Base-by-base conservation (phyloP, 345 rosid species). In the Nephelium lappaceum region DNA sequence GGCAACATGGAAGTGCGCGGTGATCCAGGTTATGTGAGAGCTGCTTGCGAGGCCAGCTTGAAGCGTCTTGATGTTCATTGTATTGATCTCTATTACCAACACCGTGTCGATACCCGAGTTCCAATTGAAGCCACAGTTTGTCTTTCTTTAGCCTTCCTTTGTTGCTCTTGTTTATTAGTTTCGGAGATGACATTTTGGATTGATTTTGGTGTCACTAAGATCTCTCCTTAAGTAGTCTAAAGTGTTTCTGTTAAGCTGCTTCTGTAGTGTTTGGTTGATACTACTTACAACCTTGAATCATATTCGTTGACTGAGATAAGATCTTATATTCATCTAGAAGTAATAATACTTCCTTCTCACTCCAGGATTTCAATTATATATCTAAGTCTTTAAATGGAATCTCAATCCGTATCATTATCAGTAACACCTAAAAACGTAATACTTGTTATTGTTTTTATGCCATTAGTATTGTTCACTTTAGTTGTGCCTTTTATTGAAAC, bases 31-130 rank as follows among this genome's bases (percentile, higher is more conserved):
- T 86, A 86, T 77, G 89, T 86, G 19, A 88, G 87, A 72, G 81
- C 83, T 42, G 81, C 84, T n/a, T 88, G 91, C n/a, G 87, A 84
- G 81, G 87, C 45, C 55, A 88, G 78, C 60, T 67, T 72, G 73
- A 49, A 71, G 60, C 81, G 76, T 11, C 81, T 78, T 6, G 76
- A 71, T 11, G 76, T 78, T 78, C 64, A 72, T 53, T 73, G 36
- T 25, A 80, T 80, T 61, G 82, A 74, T 49, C 82, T 80, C 39
- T 80, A 80, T 47, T 74, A 74, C 55, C 82, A 80, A n/a, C 82
- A 80, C 51, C 78, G 82, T 12, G 5, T 74, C 16, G 82, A 87
- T 31, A 87, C 83, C 60, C 81, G 27, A 0, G 71, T 87, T 63
- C 88, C 88, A 0, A 87, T 85, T 36, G 49, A 45, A 71, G 49